Conservation (phyloP, 768 basidiomycete species). For the Panus rudis region DNA sequence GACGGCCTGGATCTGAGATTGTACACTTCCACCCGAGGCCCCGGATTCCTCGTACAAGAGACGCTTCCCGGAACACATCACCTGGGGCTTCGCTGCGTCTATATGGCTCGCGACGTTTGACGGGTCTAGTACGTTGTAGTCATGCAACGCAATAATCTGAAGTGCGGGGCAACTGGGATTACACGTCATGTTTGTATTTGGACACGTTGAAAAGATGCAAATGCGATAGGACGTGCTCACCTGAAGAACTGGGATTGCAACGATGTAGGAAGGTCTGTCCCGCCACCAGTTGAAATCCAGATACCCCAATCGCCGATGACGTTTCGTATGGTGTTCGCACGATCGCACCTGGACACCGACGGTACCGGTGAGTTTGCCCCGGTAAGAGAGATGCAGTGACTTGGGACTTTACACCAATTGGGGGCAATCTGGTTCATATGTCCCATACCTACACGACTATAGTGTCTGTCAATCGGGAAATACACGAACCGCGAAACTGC, state of each 20-base stretch:
- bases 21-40: conserved; percentile 5
- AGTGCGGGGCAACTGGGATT: conserved; percentile 4
- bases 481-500: neutral
- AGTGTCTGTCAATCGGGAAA: neutral
- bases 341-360: conserved; percentile 2
- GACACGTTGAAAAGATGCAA: neutral
- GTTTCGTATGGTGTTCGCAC: conserved; percentile 1
- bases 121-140: conserved; percentile 10
- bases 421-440: conserved; percentile 6
- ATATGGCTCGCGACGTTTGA: conserved; percentile 7
- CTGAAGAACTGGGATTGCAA: conserved; percentile 6
- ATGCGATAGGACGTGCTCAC: neutral
- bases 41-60: conserved; percentile 11
- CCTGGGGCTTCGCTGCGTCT: conserved; percentile 5
- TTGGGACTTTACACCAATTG: conserved; percentile 1
- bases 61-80: conserved; percentile 6
- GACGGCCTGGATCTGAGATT: conserved; percentile 7
- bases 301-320: conserved; percentile 7
- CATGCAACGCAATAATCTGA: conserved; percentile 10
- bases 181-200: neutral
- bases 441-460: conserved; percentile 1
- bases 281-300: conserved; percentile 5
- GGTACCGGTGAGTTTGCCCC: neutral
- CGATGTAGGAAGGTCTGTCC: conserved; percentile 5
- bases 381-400: neutral